Evolutionary conservation across 1,139 yeast genomes (phyloP), one percentile per base, ranked within the genome.

Genomic region (Hansenula anomala): DNA sequence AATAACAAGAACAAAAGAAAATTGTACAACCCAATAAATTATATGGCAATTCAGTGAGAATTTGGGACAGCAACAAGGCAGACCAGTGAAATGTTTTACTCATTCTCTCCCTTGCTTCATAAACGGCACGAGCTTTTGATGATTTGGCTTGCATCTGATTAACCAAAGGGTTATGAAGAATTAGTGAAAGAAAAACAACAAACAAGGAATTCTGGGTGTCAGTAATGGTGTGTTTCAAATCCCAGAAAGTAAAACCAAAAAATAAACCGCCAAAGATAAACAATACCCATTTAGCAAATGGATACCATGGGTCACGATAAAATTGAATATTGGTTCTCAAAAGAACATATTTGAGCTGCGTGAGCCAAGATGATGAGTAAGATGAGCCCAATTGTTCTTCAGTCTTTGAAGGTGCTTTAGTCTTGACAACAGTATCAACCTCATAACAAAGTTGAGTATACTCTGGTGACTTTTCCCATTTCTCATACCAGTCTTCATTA

Each of bases 41-140:
- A 75, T 79, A 79, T 13, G 88, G 87, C 19, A 80, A 51, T 51
- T 81, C 89, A 16, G 70, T 74, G 10, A 78, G 61, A 24, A 80
- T 60, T 54, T 80, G 81, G n/a, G 83, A 74, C 20, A 70, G 50
- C 48, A 80, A 53, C 62, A 64, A 55, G 49, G 68, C 60, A 63
- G 65, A 44, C 84, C 85, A 69, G 23, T 64, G 54, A 43, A 58
- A 79, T 44, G 52, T 72, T 59, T 54, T 69, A 47, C 65, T 75
- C 9, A 88, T 88, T 17, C 86, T 73, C 59, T 82, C 90, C 51
- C 88, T 71, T n/a, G 75, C 82, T 55, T 80, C 88, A 55, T 80
- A 82, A 32, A 82, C 63, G 41, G 72, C 71, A 57, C 90, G 73
- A 58, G 80, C 87, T 32, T 60, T 56, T 34, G 75, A 73, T 54